Base-by-base conservation (phyloP, 768 basidiomycete species). In the Crepidotus variabilis region DNA sequence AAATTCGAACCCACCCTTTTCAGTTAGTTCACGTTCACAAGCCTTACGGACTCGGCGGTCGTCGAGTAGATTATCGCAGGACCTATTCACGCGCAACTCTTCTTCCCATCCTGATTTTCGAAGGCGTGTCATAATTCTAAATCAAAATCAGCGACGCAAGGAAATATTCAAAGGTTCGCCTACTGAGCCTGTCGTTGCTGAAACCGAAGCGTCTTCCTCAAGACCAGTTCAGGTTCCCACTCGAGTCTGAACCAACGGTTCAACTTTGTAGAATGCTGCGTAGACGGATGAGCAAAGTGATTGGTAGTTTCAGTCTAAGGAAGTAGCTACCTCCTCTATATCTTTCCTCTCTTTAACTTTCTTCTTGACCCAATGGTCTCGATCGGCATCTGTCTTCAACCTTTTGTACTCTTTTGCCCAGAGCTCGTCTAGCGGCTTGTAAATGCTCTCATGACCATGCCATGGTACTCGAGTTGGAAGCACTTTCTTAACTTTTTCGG, bases 331-430 rank as follows among this genome's bases (percentile, higher is more conserved):
- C 16, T 36, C 55, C 18, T 56, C 46, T 18, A 56, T 56, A 9
- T 51, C 50, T 32, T 47, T 35, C 43, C 55, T 56, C 33, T 50
- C 20, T 21, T 32, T 34, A 36, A 56, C 21, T 33, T 51, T 56
- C 32, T 24, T 33, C 9, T 16, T 32, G 21, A 36, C 50, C 58
- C 58, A 59, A 24, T 52, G 43, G 16, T 32, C n/a, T 22, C 21
- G 45, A 21, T 48, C 45, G 9, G 33, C 43, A 3, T 51, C 46
- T 2, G 51, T 51, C n/a, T 33, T 52, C 2, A 59, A 32, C 13
- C 21, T 45, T 22, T 52, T 59, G 35, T 56, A 56, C 34, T 59
- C 50, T 18, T 52, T 43, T 11, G 36, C 50, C 58, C 54, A 59
- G 14, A 48, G 28, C 22, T 52, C 28, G 46, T 59, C 35, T 33